A percentile compares a stretch with the other conserved stretches of the same genome.
Evolutionary conservation across 345 rosid species (phyloP).

Genomic region (Citrus unshiu): DNA sequence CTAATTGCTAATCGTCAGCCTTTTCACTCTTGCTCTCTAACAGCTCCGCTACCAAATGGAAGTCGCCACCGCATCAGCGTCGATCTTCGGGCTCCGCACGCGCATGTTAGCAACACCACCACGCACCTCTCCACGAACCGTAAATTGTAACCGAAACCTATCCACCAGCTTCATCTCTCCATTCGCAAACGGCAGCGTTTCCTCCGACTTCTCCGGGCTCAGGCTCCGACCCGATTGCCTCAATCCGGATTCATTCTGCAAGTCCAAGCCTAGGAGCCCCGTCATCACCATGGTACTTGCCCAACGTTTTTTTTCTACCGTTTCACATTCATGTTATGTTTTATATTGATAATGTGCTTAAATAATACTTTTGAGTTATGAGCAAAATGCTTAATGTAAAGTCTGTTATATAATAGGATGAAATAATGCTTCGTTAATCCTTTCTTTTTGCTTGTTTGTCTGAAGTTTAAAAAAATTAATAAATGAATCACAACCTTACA

Average conservation of each 20-base stretch:
- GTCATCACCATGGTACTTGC: conserved; percentile 63
- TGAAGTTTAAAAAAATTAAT: not conserved
- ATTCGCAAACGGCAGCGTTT: conserved; percentile 43
- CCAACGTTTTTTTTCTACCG: not conserved
- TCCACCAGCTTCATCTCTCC: conserved; percentile 44
- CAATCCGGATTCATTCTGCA: conserved; percentile 41
- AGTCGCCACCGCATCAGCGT: conserved; percentile 43
- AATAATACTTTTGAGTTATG: not conserved
- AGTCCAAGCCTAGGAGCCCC: conserved; percentile 59
- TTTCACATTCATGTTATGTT: not conserved
- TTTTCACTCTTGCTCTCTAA: not conserved
- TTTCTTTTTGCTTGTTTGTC: not conserved
- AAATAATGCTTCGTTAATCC: not conserved
- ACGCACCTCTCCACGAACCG: conserved; percentile 21
- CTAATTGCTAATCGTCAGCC: not conserved
- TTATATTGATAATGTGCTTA: not conserved
- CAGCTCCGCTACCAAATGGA: conserved; percentile 34
- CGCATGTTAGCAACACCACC: conserved; percentile 34
- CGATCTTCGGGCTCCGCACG: conserved; percentile 40
- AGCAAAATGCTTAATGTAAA: not conserved
- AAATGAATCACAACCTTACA: no score
- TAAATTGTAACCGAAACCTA: conserved; percentile 23
- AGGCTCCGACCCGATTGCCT: conserved; percentile 47
- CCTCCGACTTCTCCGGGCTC: conserved; percentile 46
- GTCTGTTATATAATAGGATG: not conserved